phyloP scores from a whole-genome alignment of 2,329 filamentous ascomycete species.

The Xylaria sp. region DNA sequence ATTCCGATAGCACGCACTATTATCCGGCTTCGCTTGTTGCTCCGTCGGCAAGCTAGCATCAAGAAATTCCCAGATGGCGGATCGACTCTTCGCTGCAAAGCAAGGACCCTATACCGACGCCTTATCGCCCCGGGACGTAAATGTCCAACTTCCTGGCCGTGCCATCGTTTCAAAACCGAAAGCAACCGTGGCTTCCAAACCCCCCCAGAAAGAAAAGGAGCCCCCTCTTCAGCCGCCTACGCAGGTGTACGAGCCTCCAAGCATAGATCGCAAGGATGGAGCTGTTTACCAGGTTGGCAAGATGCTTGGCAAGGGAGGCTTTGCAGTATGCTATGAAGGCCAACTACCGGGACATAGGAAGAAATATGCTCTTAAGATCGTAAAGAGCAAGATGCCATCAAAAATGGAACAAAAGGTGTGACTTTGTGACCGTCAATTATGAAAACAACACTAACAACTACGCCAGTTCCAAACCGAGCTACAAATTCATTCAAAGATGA shows the following conservation, averaged over 20 bases:
- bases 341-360: constrained; percentile 74
- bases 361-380: constrained; percentile 82
- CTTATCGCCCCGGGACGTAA: constrained; percentile 72
- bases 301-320: constrained; percentile 82
- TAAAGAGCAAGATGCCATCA: constrained; percentile 82
- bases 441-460: constrained; percentile 29
- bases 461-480: constrained; percentile 80
- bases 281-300: constrained; percentile 79
- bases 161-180: constrained; percentile 59
- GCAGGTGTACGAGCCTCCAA: constrained; percentile 71
- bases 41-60: constrained; percentile 22
- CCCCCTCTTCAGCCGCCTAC: constrained; percentile 73
- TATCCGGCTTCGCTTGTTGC: constrained; percentile 28
- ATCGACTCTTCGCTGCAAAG: constrained; percentile 60
- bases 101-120: constrained; percentile 69
- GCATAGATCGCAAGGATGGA: constrained; percentile 75
- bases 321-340: constrained; percentile 83
- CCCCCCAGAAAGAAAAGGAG: constrained; percentile 68
- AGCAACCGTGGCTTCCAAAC: constrained; percentile 55
- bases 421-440: background rate
- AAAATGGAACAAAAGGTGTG: constrained; percentile 86
- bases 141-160: constrained; percentile 63
- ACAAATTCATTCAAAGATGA: constrained; percentile 98
- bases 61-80: constrained; percentile 55
- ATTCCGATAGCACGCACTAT: constrained; percentile 26